These are phyloP conservation scores for Gastrolobium villosum DNA, from an alignment of 306 rosid species.

Conservation along the genomic window DNA sequence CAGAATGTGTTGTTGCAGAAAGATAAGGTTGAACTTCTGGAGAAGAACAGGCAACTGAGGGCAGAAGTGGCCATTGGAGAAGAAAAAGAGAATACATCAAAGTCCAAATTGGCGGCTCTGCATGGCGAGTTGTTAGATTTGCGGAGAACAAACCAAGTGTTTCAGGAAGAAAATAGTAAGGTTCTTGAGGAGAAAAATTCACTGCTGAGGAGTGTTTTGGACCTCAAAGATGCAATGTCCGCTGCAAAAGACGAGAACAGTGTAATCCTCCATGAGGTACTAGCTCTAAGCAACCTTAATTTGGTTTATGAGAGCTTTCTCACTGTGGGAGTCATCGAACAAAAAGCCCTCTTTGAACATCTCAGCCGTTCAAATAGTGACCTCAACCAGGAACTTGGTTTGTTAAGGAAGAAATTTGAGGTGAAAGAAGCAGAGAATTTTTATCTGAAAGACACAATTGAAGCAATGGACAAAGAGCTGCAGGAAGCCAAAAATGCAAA, in stretches of 20 bases:
- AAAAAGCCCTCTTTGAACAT: conserved; percentile 60
- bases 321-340: conserved; percentile 65
- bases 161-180: conserved; percentile 66
- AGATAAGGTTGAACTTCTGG: conserved; percentile 67
- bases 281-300: conserved; percentile 65
- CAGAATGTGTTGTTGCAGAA: conserved; percentile 58
- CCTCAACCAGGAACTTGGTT: conserved; percentile 61
- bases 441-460: conserved; percentile 60
- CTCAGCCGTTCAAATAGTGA: conserved; percentile 58
- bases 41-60: conserved; percentile 62
- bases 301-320: conserved; percentile 66
- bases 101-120: conserved; percentile 54
- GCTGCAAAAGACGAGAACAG: conserved; percentile 65
- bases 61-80: conserved; percentile 63
- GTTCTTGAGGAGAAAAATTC: conserved; percentile 71
- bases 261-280: conserved; percentile 63
- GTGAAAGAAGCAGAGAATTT: conserved; percentile 66
- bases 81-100: conserved; percentile 60
- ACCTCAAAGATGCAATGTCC: conserved; percentile 62
- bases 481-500: conserved; percentile 58
- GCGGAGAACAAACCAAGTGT: conserved; percentile 52
- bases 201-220: conserved; percentile 57
- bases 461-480: conserved; percentile 64
- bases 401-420: conserved; percentile 61
- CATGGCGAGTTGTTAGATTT: conserved; percentile 62